Percentiles rank a stretch among this genome's conserved stretches.
These are phyloP conservation scores for Torrubiellomyces zombiae DNA, from an alignment of 2,329 filamentous ascomycete species.

Conservation along the genomic window DNA sequence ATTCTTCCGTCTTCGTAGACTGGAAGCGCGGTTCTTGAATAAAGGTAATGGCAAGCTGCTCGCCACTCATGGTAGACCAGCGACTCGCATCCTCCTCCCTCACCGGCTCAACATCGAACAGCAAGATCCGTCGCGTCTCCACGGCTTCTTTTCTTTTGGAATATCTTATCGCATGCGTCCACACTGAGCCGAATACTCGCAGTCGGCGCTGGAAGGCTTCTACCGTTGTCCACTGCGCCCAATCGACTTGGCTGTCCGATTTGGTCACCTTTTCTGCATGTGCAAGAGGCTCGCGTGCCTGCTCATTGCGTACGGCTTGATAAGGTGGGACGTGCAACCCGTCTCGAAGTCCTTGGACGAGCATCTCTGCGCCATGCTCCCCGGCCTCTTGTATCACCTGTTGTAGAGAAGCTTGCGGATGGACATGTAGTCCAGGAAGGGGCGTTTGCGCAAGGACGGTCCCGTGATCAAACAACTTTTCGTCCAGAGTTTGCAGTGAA, in stretches of 20 bases:
- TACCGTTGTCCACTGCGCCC: slow-evolving; percentile 31
- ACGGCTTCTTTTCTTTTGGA: slow-evolving; percentile 10
- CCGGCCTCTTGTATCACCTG: slow-evolving; percentile 33
- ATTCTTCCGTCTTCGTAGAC: too few species aligned
- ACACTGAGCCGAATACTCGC: slow-evolving; percentile 48
- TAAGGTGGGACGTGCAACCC: slow-evolving; percentile 49
- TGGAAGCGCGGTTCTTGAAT: too few species aligned
- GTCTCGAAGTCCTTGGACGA: slow-evolving; percentile 46
- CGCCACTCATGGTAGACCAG: too few species aligned
- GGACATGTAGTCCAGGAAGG: slow-evolving; percentile 35
- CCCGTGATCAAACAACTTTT: slow-evolving; percentile 62
- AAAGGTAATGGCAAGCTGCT: slow-evolving; percentile 6
- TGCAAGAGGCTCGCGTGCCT: slow-evolving; percentile 7
- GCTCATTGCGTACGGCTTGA: slow-evolving; percentile 13
- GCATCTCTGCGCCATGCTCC: slow-evolving; percentile 49
- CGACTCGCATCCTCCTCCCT: slow-evolving; percentile 2
- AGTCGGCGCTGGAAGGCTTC: slow-evolving; percentile 36
- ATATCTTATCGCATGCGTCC: slow-evolving; percentile 29
- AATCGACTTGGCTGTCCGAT: slow-evolving; percentile 45
- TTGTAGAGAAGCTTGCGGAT: slow-evolving; percentile 24
- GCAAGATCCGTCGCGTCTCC: slow-evolving; percentile 20
- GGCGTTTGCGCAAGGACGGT: slow-evolving; percentile 55
- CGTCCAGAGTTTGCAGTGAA: slow-evolving; percentile 74
- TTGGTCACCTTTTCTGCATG: slow-evolving; percentile 62
- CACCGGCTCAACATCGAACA: slow-evolving; percentile 17